Conservation (phyloP, 1,284 basidiomycete species). For the Polyporus tsugae region DNA sequence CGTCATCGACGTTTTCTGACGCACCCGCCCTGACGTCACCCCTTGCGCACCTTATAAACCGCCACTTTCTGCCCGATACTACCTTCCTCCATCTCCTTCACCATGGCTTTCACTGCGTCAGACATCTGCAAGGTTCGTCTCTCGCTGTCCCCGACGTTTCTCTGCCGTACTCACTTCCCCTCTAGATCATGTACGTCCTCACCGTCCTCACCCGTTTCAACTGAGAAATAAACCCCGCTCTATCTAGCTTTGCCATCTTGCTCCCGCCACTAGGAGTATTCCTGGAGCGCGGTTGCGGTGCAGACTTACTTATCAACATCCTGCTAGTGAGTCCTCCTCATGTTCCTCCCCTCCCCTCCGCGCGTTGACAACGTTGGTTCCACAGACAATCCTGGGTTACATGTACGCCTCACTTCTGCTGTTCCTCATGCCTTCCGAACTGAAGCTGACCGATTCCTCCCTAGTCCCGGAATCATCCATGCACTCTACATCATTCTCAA, state of each 20-base stretch:
- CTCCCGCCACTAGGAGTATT: constrained; percentile 84
- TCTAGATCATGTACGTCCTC: constrained; percentile 13
- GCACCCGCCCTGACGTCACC: constrained; percentile 30
- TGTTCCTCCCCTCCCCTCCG: neutral
- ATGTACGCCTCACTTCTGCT: constrained; percentile 51
- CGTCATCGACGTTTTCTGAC: constrained; percentile 39
- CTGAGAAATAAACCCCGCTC: neutral
- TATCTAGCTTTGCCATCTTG: constrained; percentile 68
- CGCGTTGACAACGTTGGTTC: constrained; percentile 11
- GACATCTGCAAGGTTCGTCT: constrained; percentile 76
- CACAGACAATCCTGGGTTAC: constrained; percentile 71
- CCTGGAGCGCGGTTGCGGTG: constrained; percentile 77
- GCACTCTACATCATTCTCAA: constrained; percentile 81
- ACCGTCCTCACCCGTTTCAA: constrained; percentile 4
- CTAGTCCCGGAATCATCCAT: constrained; percentile 79
- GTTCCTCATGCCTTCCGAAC: constrained; percentile 20
- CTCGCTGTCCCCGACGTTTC: constrained; percentile 3
- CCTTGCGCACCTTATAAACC: constrained; percentile 27
- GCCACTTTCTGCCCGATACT: constrained; percentile 4
- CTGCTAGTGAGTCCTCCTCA: constrained; percentile 49
- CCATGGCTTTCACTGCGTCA: constrained; percentile 76
- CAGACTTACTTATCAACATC: constrained; percentile 78
- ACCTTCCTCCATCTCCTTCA: constrained; percentile 25
- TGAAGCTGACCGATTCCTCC: constrained; percentile 32
- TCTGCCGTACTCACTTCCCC: neutral